Conservation (phyloP, 2,329 filamentous ascomycete genomes). For the Talaromyces verruculosus region DNA sequence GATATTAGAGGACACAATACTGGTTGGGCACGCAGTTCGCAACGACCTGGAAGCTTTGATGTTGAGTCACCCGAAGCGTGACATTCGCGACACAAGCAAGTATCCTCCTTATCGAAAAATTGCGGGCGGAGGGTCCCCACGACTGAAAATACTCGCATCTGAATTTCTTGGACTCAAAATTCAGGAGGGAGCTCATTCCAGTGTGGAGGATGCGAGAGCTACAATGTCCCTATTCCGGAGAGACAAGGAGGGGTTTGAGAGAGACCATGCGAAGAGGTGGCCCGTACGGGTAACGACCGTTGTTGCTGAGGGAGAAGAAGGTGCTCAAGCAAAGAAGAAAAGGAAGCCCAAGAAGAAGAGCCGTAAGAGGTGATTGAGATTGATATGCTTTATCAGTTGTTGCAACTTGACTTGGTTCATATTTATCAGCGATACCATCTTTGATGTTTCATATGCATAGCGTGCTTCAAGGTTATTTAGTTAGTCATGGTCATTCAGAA, state of each 20-base stretch:
- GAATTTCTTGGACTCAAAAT: slow-evolving; percentile 60
- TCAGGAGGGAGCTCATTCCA: slow-evolving; percentile 61
- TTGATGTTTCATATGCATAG: slow-evolving; percentile 19
- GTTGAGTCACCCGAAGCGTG: slow-evolving; percentile 72
- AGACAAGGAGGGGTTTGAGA: slow-evolving; percentile 81
- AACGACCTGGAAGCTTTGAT: slow-evolving; percentile 74
- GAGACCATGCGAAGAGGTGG: slow-evolving; percentile 71
- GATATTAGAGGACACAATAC: slow-evolving; percentile 67
- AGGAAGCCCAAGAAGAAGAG: slow-evolving; percentile 48
- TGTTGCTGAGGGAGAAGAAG: slow-evolving; percentile 34
- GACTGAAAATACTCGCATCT: slow-evolving; percentile 56
- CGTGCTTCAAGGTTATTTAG: neutral
- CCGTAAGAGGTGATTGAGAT: slow-evolving; percentile 43
- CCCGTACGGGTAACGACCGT: slow-evolving; percentile 38
- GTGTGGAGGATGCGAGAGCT: slow-evolving; percentile 75
- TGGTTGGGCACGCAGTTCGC: slow-evolving; percentile 81
- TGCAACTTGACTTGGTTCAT: neutral
- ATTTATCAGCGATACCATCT: slow-evolving; percentile 14
- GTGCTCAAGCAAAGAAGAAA: slow-evolving; percentile 41
- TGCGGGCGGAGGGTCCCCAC: slow-evolving; percentile 51
- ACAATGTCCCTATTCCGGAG: slow-evolving; percentile 85
- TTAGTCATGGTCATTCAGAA: neutral
- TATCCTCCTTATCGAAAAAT: slow-evolving; percentile 71
- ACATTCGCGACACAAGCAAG: slow-evolving; percentile 82
- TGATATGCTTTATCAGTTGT: neutral